These are phyloP conservation scores for Bryoerythrophyllum caledonicum DNA, from an alignment of 225 moss, liverwort and hornwort genomes.

Conservation along the genomic window DNA sequence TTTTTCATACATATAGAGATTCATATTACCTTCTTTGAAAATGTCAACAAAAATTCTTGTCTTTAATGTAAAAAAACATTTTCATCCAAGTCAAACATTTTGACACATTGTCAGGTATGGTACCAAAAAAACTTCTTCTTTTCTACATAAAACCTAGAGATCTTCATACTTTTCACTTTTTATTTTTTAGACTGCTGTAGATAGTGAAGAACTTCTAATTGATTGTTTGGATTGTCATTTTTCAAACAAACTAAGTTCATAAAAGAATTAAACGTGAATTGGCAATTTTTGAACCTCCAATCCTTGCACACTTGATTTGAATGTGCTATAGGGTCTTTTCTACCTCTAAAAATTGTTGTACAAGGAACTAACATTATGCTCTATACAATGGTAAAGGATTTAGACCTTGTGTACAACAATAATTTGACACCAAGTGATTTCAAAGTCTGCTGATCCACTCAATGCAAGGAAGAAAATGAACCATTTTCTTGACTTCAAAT, in stretches of 20 bases:
- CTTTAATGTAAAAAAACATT: neutral
- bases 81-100: neutral
- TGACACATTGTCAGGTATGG: accelerated
- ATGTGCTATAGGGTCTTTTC: neutral
- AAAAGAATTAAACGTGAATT: neutral
- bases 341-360: neutral
- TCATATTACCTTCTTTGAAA: neutral
- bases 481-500: neutral
- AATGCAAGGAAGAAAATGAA: neutral
- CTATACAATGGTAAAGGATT: neutral
- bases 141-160: neutral
- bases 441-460: neutral
- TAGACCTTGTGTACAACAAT: neutral
- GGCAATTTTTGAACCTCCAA: neutral
- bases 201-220: neutral
- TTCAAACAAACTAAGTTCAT: neutral
- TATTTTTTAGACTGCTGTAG: neutral
- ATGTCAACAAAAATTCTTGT: neutral
- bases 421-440: neutral
- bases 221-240: neutral
- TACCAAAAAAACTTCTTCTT: neutral
- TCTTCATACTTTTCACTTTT: neutral
- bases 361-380: neutral
- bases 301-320: neutral
- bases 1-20: neutral